A percentile compares a stretch with the other conserved stretches of the same genome.
Conservation (phyloP, 768 basidiomycete genomes). For the Tulasnella sp. region DNA sequence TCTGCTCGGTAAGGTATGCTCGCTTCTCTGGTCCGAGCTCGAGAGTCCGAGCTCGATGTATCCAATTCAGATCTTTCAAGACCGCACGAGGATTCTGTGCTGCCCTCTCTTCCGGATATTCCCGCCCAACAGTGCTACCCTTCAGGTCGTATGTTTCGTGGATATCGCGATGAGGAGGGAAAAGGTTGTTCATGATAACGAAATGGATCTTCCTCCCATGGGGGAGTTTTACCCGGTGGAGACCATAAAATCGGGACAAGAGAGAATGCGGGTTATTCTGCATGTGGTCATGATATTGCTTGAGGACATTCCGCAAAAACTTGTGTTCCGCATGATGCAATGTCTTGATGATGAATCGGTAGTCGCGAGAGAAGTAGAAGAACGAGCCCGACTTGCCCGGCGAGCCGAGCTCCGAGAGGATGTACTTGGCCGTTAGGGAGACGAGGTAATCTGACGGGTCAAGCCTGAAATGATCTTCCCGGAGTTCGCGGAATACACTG, state of each 20-base stretch:
- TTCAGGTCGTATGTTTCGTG: constrained; percentile 98
- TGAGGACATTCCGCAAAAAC: constrained; percentile 75
- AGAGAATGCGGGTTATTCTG: constrained; percentile 86
- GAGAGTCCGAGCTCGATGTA: constrained; percentile 58
- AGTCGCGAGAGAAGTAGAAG: constrained; percentile 98
- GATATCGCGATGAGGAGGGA: constrained; percentile 92
- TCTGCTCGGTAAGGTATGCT: constrained; percentile 80
- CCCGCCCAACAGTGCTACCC: constrained; percentile 80
- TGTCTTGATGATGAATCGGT: constrained; percentile 99
- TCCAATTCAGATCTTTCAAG: constrained; percentile 96
- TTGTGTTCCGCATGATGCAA: constrained; percentile 91
- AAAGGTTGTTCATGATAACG: constrained; percentile 99
- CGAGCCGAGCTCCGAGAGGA: constrained; percentile 92
- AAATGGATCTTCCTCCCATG: constrained; percentile 93
- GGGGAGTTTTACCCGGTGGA: constrained; percentile 95
- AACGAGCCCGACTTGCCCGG: constrained; percentile 98
- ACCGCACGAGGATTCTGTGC: constrained; percentile 73
- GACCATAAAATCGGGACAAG: constrained; percentile 87
- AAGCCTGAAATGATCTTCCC: constrained; percentile 87
- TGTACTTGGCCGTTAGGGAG: constrained; percentile 93
- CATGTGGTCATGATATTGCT: constrained; percentile 73
- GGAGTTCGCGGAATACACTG: constrained; percentile 90
- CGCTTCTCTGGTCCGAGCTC: constrained; percentile 95
- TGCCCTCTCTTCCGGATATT: constrained; percentile 74
- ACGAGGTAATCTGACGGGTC: constrained; percentile 97